Evolutionary conservation across 345 rosid species (phyloP).

Genomic region (Corymbia maculata): DNA sequence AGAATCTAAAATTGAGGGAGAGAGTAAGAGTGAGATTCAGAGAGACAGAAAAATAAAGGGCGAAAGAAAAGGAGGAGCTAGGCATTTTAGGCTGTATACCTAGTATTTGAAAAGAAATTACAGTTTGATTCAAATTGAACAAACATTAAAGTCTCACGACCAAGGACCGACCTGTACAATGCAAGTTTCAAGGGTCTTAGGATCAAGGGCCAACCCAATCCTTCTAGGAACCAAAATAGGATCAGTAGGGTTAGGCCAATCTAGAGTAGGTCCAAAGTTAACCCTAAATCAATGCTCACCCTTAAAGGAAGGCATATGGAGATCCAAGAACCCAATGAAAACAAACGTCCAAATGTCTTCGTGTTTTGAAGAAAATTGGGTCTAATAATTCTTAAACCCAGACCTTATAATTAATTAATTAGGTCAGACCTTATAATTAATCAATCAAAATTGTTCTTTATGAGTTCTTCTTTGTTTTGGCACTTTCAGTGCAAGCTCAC

Average conservation of each 20-base stretch:
- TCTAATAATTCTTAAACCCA: background rate
- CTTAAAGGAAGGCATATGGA: background rate
- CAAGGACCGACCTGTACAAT: too few species aligned
- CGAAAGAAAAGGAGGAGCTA: too few species aligned
- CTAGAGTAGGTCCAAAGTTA: background rate
- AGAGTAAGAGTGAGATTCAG: too few species aligned
- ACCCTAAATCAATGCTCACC: background rate
- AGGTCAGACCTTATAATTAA: too few species aligned
- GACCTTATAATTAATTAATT: too few species aligned
- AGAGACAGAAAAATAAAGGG: too few species aligned
- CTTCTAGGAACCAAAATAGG: accelerated
- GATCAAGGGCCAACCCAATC: accelerated
- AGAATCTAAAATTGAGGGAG: too few species aligned
- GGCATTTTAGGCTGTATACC: too few species aligned
- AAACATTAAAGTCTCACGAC: too few species aligned
- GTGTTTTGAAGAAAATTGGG: background rate
- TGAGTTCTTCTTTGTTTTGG: background rate
- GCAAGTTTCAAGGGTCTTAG: background rate
- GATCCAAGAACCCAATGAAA: background rate
- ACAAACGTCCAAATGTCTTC: background rate
- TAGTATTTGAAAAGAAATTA: too few species aligned
- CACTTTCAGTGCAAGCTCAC: background rate
- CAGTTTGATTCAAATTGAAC: too few species aligned
- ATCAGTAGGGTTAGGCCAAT: background rate
- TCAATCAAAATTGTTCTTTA: too few species aligned